Base-by-base conservation (phyloP, 495 filamentous ascomycete species). In the Annulohypoxylon nitens region DNA sequence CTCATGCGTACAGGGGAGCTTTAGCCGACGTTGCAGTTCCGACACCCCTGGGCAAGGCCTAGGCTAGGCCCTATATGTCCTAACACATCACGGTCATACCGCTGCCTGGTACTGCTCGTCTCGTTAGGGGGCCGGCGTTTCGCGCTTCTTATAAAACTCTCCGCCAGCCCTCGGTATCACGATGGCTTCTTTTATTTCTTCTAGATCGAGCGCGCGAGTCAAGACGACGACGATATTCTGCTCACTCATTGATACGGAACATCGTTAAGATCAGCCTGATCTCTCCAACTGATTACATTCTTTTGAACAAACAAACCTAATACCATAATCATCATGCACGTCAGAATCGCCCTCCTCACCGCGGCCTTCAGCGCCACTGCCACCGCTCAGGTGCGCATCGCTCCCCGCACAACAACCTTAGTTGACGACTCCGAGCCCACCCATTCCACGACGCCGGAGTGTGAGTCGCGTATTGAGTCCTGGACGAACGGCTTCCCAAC, bases 11-110 rank as follows among this genome's bases (percentile, higher is more conserved):
- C 33, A 37, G 51, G 30, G 51, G 62, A 47, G 43, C n/a, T 57
- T 41, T 51, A 59, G 64, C 51, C 51, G 18, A 60, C 30, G 50
- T 61, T 58, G 34, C 47, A 67, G 25, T 59, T 63, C 57, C 50
- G 69, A 45, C 25, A 67, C 57, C 50, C 71, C 71, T 51, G 66
- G 47, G 62, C 14, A 61, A 37, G 53, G n/a, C 53, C 53, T 36
- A 16, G 55, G 26, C 48, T 51, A 25, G 54, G 53, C 43, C 18
- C 43, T 47, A 16, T 57, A 68, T 48, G 34, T 48, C 71, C 67
- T 50, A 66, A 70, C 45, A 18, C 62, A 70, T 74, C 71, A 50
- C 69, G 66, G 71, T 34, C 64, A 54, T 59, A 16, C 43, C 43
- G 45, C 54, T 41, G 60, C n/a, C 11, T 47, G 23, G 53, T 33